Base-by-base conservation (phyloP, 2,329 filamentous ascomycete species). In the Aureobasidium zeae region DNA sequence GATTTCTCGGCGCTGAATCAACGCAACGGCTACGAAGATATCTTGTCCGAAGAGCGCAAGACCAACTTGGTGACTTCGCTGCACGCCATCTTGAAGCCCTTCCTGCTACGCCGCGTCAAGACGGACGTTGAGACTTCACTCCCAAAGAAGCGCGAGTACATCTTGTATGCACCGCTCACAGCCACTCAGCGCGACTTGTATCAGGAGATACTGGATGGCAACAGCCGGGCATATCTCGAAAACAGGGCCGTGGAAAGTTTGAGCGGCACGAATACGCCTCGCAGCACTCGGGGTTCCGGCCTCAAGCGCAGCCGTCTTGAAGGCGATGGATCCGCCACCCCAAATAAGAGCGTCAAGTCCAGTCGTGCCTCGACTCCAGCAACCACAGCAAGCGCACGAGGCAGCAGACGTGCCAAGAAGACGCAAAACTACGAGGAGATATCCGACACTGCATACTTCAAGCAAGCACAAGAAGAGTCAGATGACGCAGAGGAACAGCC, bases 91-190 rank as follows among this genome's bases (percentile, higher is more conserved):
- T 64, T 98, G 1, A 94, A 96, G 54, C 91, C 91, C 0, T 81
- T 98, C 53, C 69, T 98, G 1, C 70, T 98, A 1, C 77, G 91
- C 1, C 75, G 91, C 13, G 76, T 98, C 50, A 98, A 98, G 63
- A 83, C 86, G 0, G 91, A 98, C 56, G 91, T 98, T 0, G 89
- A 94, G 44, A 81, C 81, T 2, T 77, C 86, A 35, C 71, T 98
- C n/a, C 91, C 91, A 0, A 93, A 89, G 64, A 98, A 98, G 68
- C 77, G 91, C 20, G 91, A 98, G 61, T 98, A 98, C 52, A 84
- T 98, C 3, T 68, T 98, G 0, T 96, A 91, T 55, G 91, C 91
- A 0, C 91, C 91, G 0, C 78, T 98, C 64, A 94, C 87, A 0
- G 75, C 79, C 17, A 86, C 91, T 52, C 91, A 98, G 58, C 86